These are phyloP conservation scores for Alternaria brassicae DNA, from an alignment of 2,329 filamentous ascomycete species.

Conservation along the genomic window DNA sequence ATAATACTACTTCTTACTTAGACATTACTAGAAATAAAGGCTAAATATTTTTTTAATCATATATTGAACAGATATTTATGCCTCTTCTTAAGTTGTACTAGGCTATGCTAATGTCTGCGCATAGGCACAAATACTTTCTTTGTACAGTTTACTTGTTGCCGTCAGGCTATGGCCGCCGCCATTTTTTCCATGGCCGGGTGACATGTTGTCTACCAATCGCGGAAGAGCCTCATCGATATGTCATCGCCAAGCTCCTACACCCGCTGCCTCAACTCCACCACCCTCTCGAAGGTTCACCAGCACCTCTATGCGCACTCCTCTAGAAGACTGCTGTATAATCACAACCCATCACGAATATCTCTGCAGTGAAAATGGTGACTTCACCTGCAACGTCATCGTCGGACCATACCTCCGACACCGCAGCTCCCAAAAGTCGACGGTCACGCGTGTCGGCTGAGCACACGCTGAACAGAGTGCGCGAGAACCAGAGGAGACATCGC, in stretches of 20 bases:
- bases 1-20: no score
- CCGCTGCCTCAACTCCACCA: constrained; percentile 19
- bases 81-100: no score
- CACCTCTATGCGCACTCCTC: background rate
- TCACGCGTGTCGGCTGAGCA: constrained; percentile 43
- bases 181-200: no score
- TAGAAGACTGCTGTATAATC: background rate
- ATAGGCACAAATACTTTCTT: no score
- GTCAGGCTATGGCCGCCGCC: no score
- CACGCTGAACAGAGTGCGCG: constrained; percentile 54
- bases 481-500: constrained; percentile 61
- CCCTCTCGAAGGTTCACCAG: background rate
- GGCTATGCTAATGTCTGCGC: no score
- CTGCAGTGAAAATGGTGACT: constrained; percentile 1
- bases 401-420: constrained; percentile 17
- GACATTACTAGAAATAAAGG: no score
- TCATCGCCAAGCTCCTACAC: constrained; percentile 34
- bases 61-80: no score
- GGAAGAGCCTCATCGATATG: constrained; percentile 46
- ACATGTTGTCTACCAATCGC: no score
- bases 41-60: no score
- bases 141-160: no score
- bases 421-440: constrained; percentile 23
- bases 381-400: constrained; percentile 18
- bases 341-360: background rate